Conservation (phyloP, 2,329 filamentous ascomycete genomes). For the Sarocladium brachiariae region DNA sequence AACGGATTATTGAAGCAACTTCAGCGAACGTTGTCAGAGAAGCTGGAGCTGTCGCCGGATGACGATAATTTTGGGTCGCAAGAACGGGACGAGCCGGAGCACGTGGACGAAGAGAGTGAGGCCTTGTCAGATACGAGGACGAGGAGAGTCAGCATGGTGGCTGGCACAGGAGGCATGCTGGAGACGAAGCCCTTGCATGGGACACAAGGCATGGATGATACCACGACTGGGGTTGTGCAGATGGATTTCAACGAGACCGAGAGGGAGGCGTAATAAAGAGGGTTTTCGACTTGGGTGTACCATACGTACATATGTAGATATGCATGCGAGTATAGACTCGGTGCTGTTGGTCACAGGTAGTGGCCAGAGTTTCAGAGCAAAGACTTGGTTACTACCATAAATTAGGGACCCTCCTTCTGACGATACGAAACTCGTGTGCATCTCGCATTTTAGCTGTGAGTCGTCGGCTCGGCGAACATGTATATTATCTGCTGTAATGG, state of each 20-base stretch:
- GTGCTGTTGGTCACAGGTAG: no score
- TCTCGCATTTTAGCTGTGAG: no score
- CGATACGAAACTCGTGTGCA: no score
- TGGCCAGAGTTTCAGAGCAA: no score
- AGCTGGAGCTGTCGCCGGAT: conserved; percentile 30
- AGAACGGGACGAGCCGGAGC: conserved; percentile 29
- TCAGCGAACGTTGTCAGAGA: conserved; percentile 41
- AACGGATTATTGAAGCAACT: conserved; percentile 46
- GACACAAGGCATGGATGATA: conserved; percentile 17
- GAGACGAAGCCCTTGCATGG: conserved; percentile 44
- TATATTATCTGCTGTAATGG: no score
- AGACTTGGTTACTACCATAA: no score
- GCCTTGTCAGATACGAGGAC: conserved; percentile 33
- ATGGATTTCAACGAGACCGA: conserved; percentile 35
- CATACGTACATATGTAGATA: no score
- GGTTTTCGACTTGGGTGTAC: not conserved
- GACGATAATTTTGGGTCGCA: conserved; percentile 16
- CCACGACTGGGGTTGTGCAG: conserved; percentile 18
- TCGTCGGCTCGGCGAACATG: no score
- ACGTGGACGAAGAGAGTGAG: conserved; percentile 44
- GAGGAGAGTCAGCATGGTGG: conserved; percentile 49
- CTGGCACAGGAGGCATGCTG: conserved; percentile 31
- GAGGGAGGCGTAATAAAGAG: not conserved
- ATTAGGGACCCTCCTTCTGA: no score
- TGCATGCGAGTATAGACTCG: not conserved